These are phyloP conservation scores for Botrytis paeoniae DNA, from an alignment of 2,329 filamentous ascomycete genomes.

Conservation along the genomic window DNA sequence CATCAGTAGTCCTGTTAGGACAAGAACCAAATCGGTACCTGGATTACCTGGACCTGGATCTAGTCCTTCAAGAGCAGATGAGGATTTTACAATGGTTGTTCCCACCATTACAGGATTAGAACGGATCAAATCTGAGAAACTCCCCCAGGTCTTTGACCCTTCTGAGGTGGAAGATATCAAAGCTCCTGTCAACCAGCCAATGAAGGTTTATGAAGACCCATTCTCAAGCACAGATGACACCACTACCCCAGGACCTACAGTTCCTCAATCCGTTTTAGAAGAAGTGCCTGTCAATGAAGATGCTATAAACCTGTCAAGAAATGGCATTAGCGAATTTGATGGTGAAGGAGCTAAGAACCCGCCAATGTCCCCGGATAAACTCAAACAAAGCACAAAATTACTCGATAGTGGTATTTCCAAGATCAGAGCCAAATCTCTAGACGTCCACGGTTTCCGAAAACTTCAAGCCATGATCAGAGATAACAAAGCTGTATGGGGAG, in stretches of 20 bases:
- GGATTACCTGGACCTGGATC: constrained; percentile 28
- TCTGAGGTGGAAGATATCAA: constrained; percentile 40
- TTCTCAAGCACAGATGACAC: constrained; percentile 48
- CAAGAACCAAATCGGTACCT: constrained; percentile 25
- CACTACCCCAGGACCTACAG: constrained; percentile 45
- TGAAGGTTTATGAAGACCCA: constrained; percentile 61
- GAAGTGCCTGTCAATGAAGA: constrained; percentile 60
- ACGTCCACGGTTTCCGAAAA: constrained; percentile 77
- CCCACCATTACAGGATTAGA: constrained; percentile 45
- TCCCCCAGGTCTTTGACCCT: constrained; percentile 41
- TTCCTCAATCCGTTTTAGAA: constrained; percentile 52
- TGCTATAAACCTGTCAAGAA: constrained; percentile 30
- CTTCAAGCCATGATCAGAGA: constrained; percentile 72
- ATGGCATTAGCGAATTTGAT: constrained; percentile 23
- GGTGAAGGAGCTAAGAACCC: constrained; percentile 25
- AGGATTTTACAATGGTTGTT: constrained; percentile 53
- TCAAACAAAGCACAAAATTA: constrained; percentile 57
- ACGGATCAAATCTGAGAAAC: constrained; percentile 32
- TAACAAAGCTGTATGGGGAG: constrained; percentile 58
- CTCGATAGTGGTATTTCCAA: constrained; percentile 73
- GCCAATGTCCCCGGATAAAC: constrained; percentile 49
- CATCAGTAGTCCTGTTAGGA: constrained; percentile 26
- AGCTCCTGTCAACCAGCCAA: constrained; percentile 31
- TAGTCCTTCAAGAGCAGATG: constrained; percentile 48
- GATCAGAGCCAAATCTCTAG: constrained; percentile 68